phyloP scores from a whole-genome alignment of 1,284 basidiomycete genomes.

The Abortiporus biennis region DNA sequence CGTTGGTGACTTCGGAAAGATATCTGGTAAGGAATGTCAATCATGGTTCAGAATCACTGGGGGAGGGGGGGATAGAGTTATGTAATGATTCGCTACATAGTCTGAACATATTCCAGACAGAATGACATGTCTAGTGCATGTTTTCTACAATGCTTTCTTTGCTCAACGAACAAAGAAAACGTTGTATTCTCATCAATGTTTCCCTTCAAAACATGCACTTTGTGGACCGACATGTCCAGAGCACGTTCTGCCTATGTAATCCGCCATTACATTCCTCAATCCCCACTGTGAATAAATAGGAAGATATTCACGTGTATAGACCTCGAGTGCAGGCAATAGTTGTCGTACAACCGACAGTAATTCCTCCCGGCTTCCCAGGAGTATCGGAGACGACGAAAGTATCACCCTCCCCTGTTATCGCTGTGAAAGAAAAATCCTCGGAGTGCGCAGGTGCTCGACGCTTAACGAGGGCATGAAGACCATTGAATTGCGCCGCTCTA shows the following conservation, averaged over 20 bases:
- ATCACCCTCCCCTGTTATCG: slow-evolving; percentile 19
- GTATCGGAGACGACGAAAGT: slow-evolving; percentile 21
- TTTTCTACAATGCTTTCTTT: too few relatives aligned
- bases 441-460: slow-evolving; percentile 22
- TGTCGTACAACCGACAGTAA: slow-evolving; percentile 25
- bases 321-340: slow-evolving; percentile 24
- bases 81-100: too few relatives aligned
- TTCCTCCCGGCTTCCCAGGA: slow-evolving; percentile 8
- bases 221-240: too few relatives aligned
- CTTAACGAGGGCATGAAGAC: slow-evolving; percentile 21
- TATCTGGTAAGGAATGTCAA: slow-evolving; percentile 23
- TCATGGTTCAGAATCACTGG: neutral
- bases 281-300: too few relatives aligned
- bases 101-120: too few relatives aligned
- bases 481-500: slow-evolving; percentile 11
- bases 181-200: too few relatives aligned
- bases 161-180: too few relatives aligned
- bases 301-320: slow-evolving; percentile 21
- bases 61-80: neutral
- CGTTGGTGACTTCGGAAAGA: slow-evolving; percentile 28
- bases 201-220: neutral
- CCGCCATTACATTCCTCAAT: too few relatives aligned
- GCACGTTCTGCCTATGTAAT: too few relatives aligned
- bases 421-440: slow-evolving; percentile 21
- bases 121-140: too few relatives aligned